These are phyloP conservation scores for Aphanomyces astaci DNA, from an alignment of 352 stramenopile genomes.

Conservation along the genomic window DNA sequence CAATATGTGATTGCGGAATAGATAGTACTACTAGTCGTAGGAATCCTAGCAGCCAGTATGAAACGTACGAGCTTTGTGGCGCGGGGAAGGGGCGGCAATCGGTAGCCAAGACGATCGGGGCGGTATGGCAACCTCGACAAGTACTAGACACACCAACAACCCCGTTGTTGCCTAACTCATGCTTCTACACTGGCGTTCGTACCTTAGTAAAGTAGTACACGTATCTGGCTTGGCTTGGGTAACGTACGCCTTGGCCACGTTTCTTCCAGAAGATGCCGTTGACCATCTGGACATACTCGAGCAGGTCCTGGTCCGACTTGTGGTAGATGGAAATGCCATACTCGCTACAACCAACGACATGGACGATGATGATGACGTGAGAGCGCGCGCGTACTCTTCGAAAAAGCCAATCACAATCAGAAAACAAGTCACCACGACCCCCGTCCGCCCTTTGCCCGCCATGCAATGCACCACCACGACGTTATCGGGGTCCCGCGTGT, in stretches of 20 bases:
- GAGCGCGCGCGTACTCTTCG: conserved; percentile 16
- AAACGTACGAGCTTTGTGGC: not conserved
- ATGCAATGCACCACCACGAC: conserved; percentile 76
- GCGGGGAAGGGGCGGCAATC: not conserved
- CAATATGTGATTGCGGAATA: too few species aligned
- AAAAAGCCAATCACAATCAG: conserved; percentile 69
- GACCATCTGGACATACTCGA: conserved; percentile 1
- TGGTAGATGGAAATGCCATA: not conserved
- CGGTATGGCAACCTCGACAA: conserved; percentile 21
- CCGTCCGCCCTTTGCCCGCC: conserved; percentile 70
- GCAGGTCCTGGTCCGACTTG: not conserved
- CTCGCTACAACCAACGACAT: not conserved
- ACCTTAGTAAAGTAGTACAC: conserved; percentile 85
- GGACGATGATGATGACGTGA: not conserved
- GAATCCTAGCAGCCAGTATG: not conserved
- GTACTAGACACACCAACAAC: not conserved
- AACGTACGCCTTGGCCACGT: conserved; percentile 70
- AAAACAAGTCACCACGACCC: conserved; percentile 77
- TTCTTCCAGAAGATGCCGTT: conserved; percentile 50
- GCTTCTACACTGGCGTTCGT: not conserved
- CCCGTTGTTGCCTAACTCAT: too few species aligned
- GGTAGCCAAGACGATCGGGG: not conserved
- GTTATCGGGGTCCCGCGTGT: conserved; percentile 50
- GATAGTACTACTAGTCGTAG: too few species aligned
- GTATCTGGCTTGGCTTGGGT: conserved; percentile 74